Conservation (phyloP, 2,329 filamentous ascomycete genomes). For the Kalaharituber pfeilii region DNA sequence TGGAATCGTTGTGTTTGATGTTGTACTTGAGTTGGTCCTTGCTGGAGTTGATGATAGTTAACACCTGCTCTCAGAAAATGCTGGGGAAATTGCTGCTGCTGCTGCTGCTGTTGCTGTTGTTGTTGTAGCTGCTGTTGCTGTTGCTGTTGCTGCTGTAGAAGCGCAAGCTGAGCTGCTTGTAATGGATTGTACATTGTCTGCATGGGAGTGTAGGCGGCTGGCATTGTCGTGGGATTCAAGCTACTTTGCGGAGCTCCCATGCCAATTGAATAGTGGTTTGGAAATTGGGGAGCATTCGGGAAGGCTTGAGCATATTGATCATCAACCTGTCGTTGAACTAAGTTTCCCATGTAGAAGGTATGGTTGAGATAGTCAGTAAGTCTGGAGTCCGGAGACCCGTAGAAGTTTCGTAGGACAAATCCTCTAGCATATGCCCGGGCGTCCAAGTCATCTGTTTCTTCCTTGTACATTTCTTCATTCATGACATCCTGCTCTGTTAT, state of each 20-base stretch:
- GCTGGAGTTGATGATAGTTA: neutral
- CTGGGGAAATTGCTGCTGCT: neutral
- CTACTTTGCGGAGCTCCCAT: neutral
- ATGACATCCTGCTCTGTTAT: slow-evolving; percentile 75
- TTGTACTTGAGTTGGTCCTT: neutral
- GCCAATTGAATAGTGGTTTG: neutral
- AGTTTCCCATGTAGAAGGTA: slow-evolving; percentile 1
- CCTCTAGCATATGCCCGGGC: neutral
- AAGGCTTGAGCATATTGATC: neutral
- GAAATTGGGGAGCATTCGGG: neutral
- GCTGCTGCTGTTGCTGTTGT: neutral
- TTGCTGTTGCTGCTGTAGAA: neutral
- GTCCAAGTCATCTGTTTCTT: slow-evolving; percentile 65
- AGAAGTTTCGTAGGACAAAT: neutral
- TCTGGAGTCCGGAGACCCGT: neutral
- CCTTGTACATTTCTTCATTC: slow-evolving; percentile 92
- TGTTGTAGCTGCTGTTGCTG: neutral
- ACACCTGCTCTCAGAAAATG: neutral
- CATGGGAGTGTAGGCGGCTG: neutral
- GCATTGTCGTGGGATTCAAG: neutral
- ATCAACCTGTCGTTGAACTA: neutral
- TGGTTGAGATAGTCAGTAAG: neutral
- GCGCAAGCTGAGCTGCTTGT: neutral
- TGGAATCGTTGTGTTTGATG: neutral
- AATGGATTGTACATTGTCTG: neutral